Evolutionary conservation across 139 green algal species (phyloP).

Genomic region (Chlamydomonas asymmetrica): DNA sequence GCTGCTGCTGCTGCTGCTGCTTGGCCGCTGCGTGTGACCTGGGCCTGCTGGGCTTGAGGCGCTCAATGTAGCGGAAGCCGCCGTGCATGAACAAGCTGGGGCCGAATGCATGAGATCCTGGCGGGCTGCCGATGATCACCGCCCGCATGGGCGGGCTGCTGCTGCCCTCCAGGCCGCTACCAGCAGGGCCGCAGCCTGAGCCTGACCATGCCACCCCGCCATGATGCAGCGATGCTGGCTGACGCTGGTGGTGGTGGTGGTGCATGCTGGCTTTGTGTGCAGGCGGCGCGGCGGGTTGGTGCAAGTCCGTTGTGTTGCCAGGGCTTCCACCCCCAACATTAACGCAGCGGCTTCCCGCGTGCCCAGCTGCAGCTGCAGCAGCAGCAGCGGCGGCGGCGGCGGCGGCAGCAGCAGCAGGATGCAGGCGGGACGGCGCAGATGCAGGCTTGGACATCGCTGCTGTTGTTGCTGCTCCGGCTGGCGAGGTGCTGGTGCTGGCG

Average conservation of each 20-base stretch:
- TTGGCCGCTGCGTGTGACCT: too few species aligned
- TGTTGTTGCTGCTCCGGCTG: background rate
- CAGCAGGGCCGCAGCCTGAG: background rate
- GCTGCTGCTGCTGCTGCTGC: background rate
- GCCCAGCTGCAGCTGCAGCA: background rate
- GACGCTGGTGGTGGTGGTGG: background rate
- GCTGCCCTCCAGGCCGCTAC: too few species aligned
- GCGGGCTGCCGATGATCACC: background rate
- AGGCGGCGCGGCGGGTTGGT: too few species aligned
- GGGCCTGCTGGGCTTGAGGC: background rate
- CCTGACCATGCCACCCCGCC: background rate
- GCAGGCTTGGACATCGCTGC: background rate
- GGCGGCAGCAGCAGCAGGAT: background rate
- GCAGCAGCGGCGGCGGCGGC: background rate
- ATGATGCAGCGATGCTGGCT: background rate
- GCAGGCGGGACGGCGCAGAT: background rate
- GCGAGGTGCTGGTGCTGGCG: background rate
- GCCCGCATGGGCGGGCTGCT: background rate
- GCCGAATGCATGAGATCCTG: background rate
- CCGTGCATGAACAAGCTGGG: background rate
- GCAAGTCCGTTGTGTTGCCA: too few species aligned
- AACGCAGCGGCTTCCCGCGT: background rate
- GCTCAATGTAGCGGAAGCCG: background rate
- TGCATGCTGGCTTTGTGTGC: background rate
- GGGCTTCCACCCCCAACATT: background rate